Percentiles rank a stretch among this genome's conserved stretches.
Evolutionary conservation across 768 basidiomycete species (phyloP).

Genomic region (Cystobasidium ongulense): DNA sequence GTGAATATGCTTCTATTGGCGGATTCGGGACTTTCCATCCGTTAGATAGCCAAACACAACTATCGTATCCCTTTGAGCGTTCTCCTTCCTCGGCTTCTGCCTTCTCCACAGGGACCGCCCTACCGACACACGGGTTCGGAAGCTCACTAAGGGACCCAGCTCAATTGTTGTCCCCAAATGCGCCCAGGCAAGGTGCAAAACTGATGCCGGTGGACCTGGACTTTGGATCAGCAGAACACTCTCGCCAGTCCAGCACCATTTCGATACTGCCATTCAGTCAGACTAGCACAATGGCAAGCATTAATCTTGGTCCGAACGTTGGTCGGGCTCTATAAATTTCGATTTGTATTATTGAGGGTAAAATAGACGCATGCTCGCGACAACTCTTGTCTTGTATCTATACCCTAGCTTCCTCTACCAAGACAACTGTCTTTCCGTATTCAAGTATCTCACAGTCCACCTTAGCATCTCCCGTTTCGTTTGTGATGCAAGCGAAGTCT

Average conservation of each 20-base stretch:
- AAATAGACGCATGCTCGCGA: background rate
- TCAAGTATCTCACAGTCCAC: conserved; percentile 82
- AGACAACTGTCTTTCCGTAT: conserved; percentile 43
- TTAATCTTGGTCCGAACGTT: background rate
- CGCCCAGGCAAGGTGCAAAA: background rate
- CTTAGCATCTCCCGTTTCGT: conserved; percentile 67
- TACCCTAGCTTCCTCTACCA: conserved; percentile 33
- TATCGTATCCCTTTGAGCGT: background rate
- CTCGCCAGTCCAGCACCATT: background rate
- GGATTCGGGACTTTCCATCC: background rate
- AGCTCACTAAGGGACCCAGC: too few relatives aligned
- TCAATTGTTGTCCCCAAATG: too few relatives aligned
- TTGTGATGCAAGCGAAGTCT: conserved; percentile 69
- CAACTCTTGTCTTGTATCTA: background rate
- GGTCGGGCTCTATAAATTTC: background rate
- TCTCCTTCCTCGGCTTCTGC: background rate
- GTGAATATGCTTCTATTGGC: background rate
- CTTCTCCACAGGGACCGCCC: background rate
- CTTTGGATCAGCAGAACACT: background rate
- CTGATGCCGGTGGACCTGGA: background rate
- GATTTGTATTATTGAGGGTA: too few relatives aligned
- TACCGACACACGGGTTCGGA: too few relatives aligned
- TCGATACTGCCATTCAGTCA: background rate
- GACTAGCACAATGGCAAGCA: conserved; percentile 3
- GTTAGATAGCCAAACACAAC: background rate